Percentiles rank a stretch among this genome's conserved stretches.
phyloP scores from a whole-genome alignment of 768 basidiomycete species.

The Termitomyces sp. region DNA sequence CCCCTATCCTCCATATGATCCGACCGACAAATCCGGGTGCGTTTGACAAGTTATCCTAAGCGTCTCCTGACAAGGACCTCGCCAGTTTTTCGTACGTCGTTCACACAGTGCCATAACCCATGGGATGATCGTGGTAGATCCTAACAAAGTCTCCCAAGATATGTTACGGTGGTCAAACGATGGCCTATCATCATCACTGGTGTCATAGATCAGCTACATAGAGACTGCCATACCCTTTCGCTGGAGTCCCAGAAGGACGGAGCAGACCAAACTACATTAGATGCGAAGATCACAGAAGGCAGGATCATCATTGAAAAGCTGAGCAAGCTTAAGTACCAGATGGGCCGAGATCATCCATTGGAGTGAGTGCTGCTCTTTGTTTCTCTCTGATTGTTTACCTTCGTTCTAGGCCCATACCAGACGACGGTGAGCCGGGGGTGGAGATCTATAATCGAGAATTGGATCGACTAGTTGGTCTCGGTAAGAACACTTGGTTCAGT shows the following conservation, averaged over 20 bases:
- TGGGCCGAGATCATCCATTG: conserved; percentile 71
- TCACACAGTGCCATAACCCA: background rate
- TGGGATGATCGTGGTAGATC: background rate
- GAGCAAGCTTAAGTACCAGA: conserved; percentile 82
- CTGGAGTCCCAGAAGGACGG: conserved; percentile 28
- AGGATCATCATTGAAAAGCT: conserved; percentile 71
- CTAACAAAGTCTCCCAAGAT: conserved; percentile 38
- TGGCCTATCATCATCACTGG: conserved; percentile 85
- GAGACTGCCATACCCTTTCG: conserved; percentile 61
- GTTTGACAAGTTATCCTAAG: conserved; percentile 11
- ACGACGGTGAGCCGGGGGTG: conserved; percentile 71
- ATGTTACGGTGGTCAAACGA: conserved; percentile 72
- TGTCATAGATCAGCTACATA: conserved; percentile 74
- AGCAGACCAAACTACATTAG: conserved; percentile 20
- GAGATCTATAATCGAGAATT: conserved; percentile 80
- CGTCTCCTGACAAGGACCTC: conserved; percentile 1
- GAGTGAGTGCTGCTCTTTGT: conserved; percentile 42
- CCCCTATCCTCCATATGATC: conserved; percentile 71
- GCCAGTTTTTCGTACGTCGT: conserved; percentile 60
- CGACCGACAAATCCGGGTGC: conserved; percentile 63
- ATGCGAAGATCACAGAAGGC: conserved; percentile 64
- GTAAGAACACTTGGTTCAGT: conserved; percentile 79
- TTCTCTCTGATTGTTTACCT: background rate
- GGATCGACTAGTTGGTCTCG: conserved; percentile 36
- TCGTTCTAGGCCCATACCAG: conserved; percentile 53